A percentile compares a stretch with the other conserved stretches of the same genome.
Conservation (phyloP, 805 yeast genomes). For the Candida rishiriensis region DNA sequence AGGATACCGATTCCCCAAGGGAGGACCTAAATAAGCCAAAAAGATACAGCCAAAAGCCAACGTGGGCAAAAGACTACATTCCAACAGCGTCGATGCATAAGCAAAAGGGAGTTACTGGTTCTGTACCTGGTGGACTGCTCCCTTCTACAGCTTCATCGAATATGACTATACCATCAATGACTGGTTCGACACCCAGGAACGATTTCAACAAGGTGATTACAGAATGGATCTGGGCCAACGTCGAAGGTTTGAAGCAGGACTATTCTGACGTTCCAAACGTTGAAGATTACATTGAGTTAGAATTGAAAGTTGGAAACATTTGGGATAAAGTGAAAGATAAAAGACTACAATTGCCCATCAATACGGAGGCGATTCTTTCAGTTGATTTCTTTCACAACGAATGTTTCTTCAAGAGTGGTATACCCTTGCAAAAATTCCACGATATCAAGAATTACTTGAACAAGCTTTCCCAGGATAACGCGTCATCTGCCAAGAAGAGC, state of each 20-base stretch:
- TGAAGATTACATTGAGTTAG: slow-evolving; percentile 61
- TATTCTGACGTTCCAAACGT: slow-evolving; percentile 30
- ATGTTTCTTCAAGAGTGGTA: slow-evolving; percentile 59
- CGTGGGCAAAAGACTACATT: slow-evolving; percentile 79
- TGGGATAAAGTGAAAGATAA: slow-evolving; percentile 60
- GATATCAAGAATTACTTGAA: slow-evolving; percentile 52
- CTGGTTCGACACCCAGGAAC: slow-evolving; percentile 74
- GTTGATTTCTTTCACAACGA: slow-evolving; percentile 47
- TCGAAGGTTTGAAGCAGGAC: slow-evolving; percentile 58
- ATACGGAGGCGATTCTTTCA: slow-evolving; percentile 58
- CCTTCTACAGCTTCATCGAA: slow-evolving; percentile 6
- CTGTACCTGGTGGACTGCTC: neutral
- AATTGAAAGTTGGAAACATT: slow-evolving; percentile 68
- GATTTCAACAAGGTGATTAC: slow-evolving; percentile 78
- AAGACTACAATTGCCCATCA: slow-evolving; percentile 60
- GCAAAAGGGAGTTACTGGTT: neutral
- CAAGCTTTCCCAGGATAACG: slow-evolving; percentile 40
- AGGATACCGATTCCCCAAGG: slow-evolving; percentile 6
- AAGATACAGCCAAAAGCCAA: slow-evolving; percentile 62
- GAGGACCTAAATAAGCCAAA: slow-evolving; percentile 44
- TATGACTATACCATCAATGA: slow-evolving; percentile 43
- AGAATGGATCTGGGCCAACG: slow-evolving; percentile 84
- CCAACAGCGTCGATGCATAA: slow-evolving; percentile 29
- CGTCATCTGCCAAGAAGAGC: slow-evolving; percentile 19
- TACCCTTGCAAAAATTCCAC: slow-evolving; percentile 57